Conservation (phyloP, 805 yeast genomes). For the Wickerhamiella hasegawae region DNA sequence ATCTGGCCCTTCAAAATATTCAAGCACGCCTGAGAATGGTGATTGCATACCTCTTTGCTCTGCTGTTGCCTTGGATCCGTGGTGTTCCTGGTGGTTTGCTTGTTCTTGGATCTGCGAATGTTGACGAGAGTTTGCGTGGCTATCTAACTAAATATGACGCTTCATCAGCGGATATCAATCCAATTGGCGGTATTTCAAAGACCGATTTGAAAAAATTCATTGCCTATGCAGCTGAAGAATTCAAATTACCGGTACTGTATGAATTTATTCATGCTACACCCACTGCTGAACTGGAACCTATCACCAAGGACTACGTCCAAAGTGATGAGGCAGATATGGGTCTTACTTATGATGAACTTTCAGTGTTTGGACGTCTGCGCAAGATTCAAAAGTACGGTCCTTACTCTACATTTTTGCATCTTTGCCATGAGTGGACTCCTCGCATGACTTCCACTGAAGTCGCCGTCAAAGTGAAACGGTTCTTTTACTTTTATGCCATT, state of each 20-base stretch:
- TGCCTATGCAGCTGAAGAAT: conserved; percentile 53
- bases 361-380: conserved; percentile 78
- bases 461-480: conserved; percentile 82
- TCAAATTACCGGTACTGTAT: conserved; percentile 58
- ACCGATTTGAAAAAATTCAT: conserved; percentile 82
- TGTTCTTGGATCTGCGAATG: conserved; percentile 92
- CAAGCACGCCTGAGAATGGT: conserved; percentile 97
- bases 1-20: conserved; percentile 86
- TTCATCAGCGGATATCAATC: conserved; percentile 93
- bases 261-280: conserved; percentile 86
- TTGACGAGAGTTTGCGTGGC: conserved; percentile 91
- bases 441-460: conserved; percentile 66
- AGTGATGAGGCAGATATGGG: conserved; percentile 98
- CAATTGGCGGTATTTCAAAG: conserved; percentile 97
- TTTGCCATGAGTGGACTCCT: conserved; percentile 87
- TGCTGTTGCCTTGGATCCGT: conserved; percentile 88
- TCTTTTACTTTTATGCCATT: conserved; percentile 85
- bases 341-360: conserved; percentile 85
- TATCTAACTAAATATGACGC: conserved; percentile 94
- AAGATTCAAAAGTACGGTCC: conserved; percentile 95
- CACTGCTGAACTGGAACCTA: conserved; percentile 96
- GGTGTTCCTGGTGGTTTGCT: conserved; percentile 62
- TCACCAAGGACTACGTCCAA: conserved; percentile 80
- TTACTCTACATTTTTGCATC: conserved; percentile 77
- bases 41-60: conserved; percentile 81